phyloP scores from a whole-genome alignment of 2,329 filamentous ascomycete genomes.

The Stachybotrys chlorohalonatus region DNA sequence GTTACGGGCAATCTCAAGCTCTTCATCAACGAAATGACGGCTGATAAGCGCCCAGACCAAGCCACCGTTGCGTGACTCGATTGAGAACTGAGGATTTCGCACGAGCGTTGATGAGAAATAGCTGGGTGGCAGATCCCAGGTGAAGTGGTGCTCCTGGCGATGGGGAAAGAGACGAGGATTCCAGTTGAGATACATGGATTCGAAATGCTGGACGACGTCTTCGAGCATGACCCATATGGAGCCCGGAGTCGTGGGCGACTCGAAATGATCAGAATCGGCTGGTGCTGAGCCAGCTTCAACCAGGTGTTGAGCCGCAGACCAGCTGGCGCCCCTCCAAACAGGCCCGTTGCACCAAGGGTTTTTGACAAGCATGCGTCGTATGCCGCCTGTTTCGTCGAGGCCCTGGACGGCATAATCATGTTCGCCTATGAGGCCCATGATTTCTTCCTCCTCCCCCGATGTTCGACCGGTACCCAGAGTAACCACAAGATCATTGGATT shows the following conservation, averaged over 20 bases:
- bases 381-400: slow-evolving; percentile 52
- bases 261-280: neutral
- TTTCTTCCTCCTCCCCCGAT: slow-evolving; percentile 65
- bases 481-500: slow-evolving; percentile 71
- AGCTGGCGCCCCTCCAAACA: slow-evolving; percentile 52
- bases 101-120: slow-evolving; percentile 46
- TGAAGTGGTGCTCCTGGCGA: slow-evolving; percentile 84
- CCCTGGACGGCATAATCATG: slow-evolving; percentile 92
- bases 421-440: slow-evolving; percentile 74
- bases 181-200: slow-evolving; percentile 97
- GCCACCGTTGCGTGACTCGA: slow-evolving; percentile 48
- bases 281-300: neutral
- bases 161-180: slow-evolving; percentile 75
- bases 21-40: slow-evolving; percentile 71
- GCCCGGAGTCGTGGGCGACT: slow-evolving; percentile 36
- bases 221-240: slow-evolving; percentile 91
- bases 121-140: slow-evolving; percentile 57
- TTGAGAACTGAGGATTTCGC: slow-evolving; percentile 64
- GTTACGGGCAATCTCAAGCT: slow-evolving; percentile 46
- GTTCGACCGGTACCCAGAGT: slow-evolving; percentile 86
- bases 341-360: slow-evolving; percentile 90
- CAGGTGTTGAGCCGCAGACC: slow-evolving; percentile 7
- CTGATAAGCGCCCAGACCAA: slow-evolving; percentile 77
- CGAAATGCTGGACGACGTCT: slow-evolving; percentile 82
- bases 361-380: slow-evolving; percentile 71